A percentile compares a stretch with the other conserved stretches of the same genome.
Conservation (phyloP, 1,284 basidiomycete species). For the Mycena sp. region DNA sequence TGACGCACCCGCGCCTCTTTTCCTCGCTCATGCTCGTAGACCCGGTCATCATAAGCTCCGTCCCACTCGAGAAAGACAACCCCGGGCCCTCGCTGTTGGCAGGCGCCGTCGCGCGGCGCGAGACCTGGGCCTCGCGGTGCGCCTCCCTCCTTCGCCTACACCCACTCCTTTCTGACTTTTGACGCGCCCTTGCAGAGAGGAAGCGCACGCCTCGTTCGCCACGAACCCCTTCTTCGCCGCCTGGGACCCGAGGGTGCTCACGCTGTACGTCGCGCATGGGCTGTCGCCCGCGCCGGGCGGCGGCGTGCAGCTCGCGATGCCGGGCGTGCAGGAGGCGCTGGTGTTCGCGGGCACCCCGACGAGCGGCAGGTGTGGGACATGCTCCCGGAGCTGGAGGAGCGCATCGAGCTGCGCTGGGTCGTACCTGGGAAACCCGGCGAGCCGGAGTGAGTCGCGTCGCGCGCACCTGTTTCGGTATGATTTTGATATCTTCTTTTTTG, state of each 20-base stretch:
- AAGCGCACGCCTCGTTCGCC: conserved; percentile 64
- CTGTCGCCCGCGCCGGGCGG: conserved; percentile 45
- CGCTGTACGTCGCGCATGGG: conserved; percentile 77
- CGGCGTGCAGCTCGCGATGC: conserved; percentile 68
- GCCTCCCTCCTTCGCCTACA: conserved; percentile 36
- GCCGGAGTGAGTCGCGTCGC: conserved; percentile 40
- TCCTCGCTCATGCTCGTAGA: conserved; percentile 82
- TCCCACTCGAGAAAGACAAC: conserved; percentile 19
- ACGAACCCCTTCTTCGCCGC: conserved; percentile 73
- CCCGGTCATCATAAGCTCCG: conserved; percentile 66
- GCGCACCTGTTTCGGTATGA: background rate
- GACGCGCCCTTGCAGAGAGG: conserved; percentile 55
- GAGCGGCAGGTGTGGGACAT: conserved; percentile 52
- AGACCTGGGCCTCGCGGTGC: conserved; percentile 71
- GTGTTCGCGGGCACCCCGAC: conserved; percentile 57
- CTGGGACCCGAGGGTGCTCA: conserved; percentile 79
- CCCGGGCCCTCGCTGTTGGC: conserved; percentile 36
- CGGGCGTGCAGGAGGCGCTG: conserved; percentile 65
- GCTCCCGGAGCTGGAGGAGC: conserved; percentile 56
- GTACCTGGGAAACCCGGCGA: conserved; percentile 57
- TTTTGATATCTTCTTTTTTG: background rate
- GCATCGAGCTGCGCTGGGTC: conserved; percentile 63
- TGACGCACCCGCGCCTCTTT: conserved; percentile 75
- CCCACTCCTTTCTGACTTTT: background rate
- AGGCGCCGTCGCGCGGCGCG: conserved; percentile 70